Conservation (phyloP, 768 basidiomycete species). For the Hygrophorus russula region DNA sequence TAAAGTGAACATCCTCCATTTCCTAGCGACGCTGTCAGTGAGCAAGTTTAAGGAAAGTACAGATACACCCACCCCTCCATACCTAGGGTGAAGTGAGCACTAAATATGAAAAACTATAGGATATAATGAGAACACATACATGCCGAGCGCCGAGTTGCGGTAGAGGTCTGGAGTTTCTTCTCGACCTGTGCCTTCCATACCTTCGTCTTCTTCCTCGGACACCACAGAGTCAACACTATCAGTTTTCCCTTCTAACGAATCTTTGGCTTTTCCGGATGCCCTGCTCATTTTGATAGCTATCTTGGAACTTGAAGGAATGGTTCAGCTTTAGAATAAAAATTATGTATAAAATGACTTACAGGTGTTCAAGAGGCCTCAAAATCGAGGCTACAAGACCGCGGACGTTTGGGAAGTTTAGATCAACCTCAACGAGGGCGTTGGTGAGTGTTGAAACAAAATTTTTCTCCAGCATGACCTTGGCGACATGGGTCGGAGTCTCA, state of each 20-base stretch:
- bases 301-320: conserved; percentile 54
- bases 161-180: conserved; percentile 91
- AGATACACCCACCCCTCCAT: conserved; percentile 54
- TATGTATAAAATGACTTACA: conserved; percentile 41
- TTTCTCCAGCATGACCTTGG: conserved; percentile 98
- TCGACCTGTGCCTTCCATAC: conserved; percentile 39
- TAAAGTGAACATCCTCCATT: conserved; percentile 72
- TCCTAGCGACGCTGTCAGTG: conserved; percentile 34
- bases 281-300: conserved; percentile 98
- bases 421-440: conserved; percentile 79
- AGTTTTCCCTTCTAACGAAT: conserved; percentile 35
- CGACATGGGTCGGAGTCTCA: conserved; percentile 83
- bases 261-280: conserved; percentile 55
- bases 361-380: conserved; percentile 76
- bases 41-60: conserved; percentile 6
- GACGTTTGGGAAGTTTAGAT: conserved; percentile 91
- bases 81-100: not conserved
- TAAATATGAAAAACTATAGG: not conserved
- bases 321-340: not conserved
- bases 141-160: conserved; percentile 91
- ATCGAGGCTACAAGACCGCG: conserved; percentile 79
- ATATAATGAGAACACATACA: conserved; percentile 37
- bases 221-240: conserved; percentile 37
- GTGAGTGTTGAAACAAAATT: conserved; percentile 88
- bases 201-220: conserved; percentile 43